Conservation (phyloP, 2,329 filamentous ascomycete genomes). For the Seiridium unicorne region DNA sequence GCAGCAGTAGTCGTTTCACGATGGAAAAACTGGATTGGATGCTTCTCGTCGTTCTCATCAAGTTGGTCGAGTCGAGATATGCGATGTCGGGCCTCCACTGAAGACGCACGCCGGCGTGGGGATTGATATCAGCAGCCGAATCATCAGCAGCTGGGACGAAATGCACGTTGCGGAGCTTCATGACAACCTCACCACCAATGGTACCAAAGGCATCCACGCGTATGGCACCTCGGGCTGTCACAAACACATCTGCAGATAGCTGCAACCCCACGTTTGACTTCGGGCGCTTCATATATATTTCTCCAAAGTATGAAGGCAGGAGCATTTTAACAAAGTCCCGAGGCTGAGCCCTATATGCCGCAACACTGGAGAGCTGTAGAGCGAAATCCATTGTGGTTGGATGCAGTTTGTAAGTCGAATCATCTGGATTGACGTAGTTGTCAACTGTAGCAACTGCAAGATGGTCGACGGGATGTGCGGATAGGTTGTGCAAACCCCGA, state of each 20-base stretch:
- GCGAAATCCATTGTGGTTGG: not conserved
- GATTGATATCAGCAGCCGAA: not conserved
- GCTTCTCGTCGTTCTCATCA: not conserved
- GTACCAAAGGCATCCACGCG: too few species aligned
- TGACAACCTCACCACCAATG: not conserved
- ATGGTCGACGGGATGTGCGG: not conserved
- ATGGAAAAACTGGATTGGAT: not conserved
- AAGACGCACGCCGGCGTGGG: not conserved
- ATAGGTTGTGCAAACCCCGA: not conserved
- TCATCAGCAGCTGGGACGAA: not conserved
- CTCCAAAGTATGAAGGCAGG: not conserved
- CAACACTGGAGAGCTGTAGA: not conserved
- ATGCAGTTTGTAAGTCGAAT: not conserved
- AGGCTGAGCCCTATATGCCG: not conserved
- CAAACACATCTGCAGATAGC: not conserved
- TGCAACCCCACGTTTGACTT: not conserved
- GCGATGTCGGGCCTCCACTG: not conserved
- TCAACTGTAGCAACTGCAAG: not conserved
- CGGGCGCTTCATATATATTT: conserved; percentile 1
- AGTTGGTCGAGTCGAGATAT: not conserved
- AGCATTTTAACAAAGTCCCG: not conserved
- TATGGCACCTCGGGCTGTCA: not conserved
- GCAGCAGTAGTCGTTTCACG: not conserved
- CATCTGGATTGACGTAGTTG: not conserved
- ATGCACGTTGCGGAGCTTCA: not conserved